Conservation (phyloP, 2,329 filamentous ascomycete genomes). For the Cytospora paraplurivora region DNA sequence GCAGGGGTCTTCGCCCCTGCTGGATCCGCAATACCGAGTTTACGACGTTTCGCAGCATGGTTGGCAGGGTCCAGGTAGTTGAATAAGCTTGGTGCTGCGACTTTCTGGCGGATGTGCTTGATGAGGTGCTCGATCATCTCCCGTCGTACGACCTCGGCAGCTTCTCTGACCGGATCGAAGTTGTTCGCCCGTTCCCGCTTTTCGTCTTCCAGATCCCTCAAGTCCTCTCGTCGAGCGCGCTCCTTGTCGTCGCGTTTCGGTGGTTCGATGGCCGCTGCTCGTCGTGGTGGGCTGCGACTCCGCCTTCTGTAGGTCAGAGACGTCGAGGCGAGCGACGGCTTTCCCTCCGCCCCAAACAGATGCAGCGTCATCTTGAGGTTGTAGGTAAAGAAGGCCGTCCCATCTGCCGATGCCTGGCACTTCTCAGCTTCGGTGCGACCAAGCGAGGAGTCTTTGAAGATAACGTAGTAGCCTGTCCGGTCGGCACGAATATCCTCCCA, state of each 20-base stretch:
- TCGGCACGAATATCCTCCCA: conserved; percentile 84
- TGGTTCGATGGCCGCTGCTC: conserved; percentile 42
- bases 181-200: conserved; percentile 84
- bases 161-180: conserved; percentile 86
- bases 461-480: conserved; percentile 83
- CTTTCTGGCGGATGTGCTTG: conserved; percentile 82
- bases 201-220: conserved; percentile 84
- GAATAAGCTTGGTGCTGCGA: conserved; percentile 79
- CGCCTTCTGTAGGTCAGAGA: conserved; percentile 36
- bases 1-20: conserved; percentile 56
- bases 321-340: conserved; percentile 37
- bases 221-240: conserved; percentile 69
- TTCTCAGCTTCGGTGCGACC: conserved; percentile 81
- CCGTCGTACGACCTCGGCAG: conserved; percentile 73
- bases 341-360: conserved; percentile 36
- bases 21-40: conserved; percentile 74
- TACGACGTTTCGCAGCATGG: conserved; percentile 76
- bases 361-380: conserved; percentile 87
- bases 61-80: conserved; percentile 81
- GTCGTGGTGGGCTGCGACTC: conserved; percentile 42
- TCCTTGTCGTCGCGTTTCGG: conserved; percentile 67
- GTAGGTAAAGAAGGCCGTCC: conserved; percentile 87
- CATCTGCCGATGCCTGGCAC: conserved; percentile 78
- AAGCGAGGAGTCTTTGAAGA: conserved; percentile 77
- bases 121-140: conserved; percentile 87